Evolutionary conservation across 768 basidiomycete species (phyloP), one percentile per base, ranked within the genome.

Genomic region (Boletus reticuloceps): DNA sequence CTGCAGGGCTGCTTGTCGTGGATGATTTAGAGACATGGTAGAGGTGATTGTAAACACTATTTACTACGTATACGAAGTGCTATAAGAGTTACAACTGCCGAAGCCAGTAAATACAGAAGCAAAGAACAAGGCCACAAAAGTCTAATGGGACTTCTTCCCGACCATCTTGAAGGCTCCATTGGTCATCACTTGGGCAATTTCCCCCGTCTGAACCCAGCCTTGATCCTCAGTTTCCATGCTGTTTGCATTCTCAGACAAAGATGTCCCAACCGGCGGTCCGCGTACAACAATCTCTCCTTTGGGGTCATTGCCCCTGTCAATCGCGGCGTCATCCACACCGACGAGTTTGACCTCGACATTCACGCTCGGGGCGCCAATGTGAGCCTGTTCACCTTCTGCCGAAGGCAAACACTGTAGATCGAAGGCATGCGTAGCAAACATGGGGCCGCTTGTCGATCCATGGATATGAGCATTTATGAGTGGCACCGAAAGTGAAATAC

Each of bases 271-370:
- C 1, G 85, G 76, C 3, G 93, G 91, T 5, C 93, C 93, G 10
- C 89, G 78, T 13, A 91, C 78, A 36, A 79, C 53, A 43, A 93
- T 70, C 25, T 68, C 64, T 1, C 91, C 91, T 8, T 65, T 70
- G 3, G 90, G 89, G 61, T 92, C 87, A 3, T 60, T 78, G 3
- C 88, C 90, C 3, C 62, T 71, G 66, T 91, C 91, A 9, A 91
- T 75, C 11, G 71, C 69, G 1, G 75, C 76, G 51, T 95, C 91
- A 41, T 86, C 75, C 11, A 91, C 81, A 0, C 79, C 85, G 0
- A 79, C 65, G n/a, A 98, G 77, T 66, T 93, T 88, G 6, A 82
- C 84, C 69, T 97, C 95, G 1, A 94, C 76, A 63, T 95, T 95
- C 51, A 86, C 77, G n/a, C 84, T 81, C 3, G 95, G 94, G 4